Base-by-base conservation (phyloP, 2,329 filamentous ascomycete genomes). In the Periconia sp. region DNA sequence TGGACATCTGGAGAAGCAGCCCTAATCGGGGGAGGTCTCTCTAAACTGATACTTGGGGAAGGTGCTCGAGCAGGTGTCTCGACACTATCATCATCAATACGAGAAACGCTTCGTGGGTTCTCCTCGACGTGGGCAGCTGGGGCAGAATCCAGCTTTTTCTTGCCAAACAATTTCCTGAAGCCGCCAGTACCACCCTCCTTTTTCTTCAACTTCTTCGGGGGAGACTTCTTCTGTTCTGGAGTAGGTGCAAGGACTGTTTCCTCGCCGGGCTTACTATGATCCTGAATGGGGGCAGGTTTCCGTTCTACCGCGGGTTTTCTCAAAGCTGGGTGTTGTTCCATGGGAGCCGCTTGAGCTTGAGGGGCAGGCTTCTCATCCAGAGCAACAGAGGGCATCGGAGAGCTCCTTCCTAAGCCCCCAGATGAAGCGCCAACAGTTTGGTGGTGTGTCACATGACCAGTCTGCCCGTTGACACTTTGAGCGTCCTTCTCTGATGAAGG, bases 261-360 rank as follows among this genome's bases (percentile, higher is more conserved):
- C 41, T 66, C 65, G 19, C 58, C 66, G 23, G 56, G 54, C 31
- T 57, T 63, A 35, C 43, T 45, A 13, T 57, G 63, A 17, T 54
- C 27, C 43, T 23, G 23, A 47, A 54, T 55, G 30, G 58, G 54
- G 23, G 62, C 56, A 8, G 60, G 57, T 35, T 66, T 68, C 15
- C 64, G 68, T 17, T 72, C 70, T 10, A 72, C 68, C 7, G 64
- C 58, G 18, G 68, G 56, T 27, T 69, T 64, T 35, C 76, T 73
- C 53, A 76, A 59, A 7, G 76, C 77, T 45, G 77, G 77, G 60
- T 79, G 78, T 31, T 75, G 67, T 37, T 73, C 68, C 6, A 68
- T 56, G 18, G 64, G 49, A 6, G 33, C 33, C 3, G 15, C 10
- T 17, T 62, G 57, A 1, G 54, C 3, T 41, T 60, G 33, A 20